Evolutionary conservation across 2,329 filamentous ascomycete genomes (phyloP), one percentile per base, ranked within the genome.

Genomic region (Juglanconis oblonga): DNA sequence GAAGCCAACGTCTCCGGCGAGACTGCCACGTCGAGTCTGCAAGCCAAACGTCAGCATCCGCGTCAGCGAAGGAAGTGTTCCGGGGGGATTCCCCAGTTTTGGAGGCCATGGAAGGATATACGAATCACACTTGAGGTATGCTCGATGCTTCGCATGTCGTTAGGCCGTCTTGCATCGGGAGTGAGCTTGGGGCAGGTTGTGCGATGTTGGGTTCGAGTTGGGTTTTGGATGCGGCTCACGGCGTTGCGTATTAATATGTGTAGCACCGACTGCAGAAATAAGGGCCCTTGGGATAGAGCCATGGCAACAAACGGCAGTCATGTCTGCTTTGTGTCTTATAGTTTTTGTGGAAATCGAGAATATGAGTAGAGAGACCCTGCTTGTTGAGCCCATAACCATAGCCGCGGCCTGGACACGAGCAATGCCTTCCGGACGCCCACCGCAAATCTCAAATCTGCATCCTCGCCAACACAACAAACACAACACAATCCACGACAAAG

Each of bases 181-280:
- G 36, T 53, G 51, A 32, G 38, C 29, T 42, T 42, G 51, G 51
- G 51, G 36, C n/a, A 48, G 29, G 13, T 31, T 47, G 31, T 44
- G 53, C 11, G 33, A 38, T 49, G 33, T 48, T 49, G 53, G 53
- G 53, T 55, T 48, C 17, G 36, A 33, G 53, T 55, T 54, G 52
- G 52, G 52, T 54, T 42, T 24, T n/a, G 29, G 29, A 54, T 44
- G 52, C 38, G 38, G 52, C 38, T 42, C 38, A 42, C 9, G 14
- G 4, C 4, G 9, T 4, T n/a, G 42, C 13, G 42, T 17, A n/a
- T 24, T 3, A 24, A 36, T n/a, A n/a, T n/a, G n/a, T n/a, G n/a
- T n/a, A n/a, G n/a, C n/a, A n/a, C n/a, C n/a, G n/a, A n/a, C n/a
- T n/a, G n/a, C n/a, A n/a, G n/a, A n/a, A n/a, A n/a, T n/a, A n/a